These are phyloP conservation scores for Isatis tinctoria DNA, from an alignment of 345 rosid genomes.

Conservation along the genomic window DNA sequence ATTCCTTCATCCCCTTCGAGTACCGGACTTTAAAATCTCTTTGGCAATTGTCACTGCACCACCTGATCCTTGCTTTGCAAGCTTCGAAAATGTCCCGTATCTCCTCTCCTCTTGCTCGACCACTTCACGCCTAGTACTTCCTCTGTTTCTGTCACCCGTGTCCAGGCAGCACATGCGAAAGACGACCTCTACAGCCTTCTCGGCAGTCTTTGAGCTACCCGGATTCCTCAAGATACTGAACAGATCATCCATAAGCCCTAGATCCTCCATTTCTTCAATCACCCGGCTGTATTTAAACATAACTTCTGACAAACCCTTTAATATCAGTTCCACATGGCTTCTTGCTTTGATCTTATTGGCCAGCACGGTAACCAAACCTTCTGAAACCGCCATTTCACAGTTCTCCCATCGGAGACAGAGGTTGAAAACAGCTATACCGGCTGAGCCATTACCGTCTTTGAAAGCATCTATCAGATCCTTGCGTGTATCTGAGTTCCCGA, in stretches of 20 bases:
- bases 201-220: constrained; percentile 28
- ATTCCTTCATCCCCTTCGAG: constrained; percentile 15
- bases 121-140: constrained; percentile 9
- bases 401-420: constrained; percentile 36
- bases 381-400: constrained; percentile 33
- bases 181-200: constrained; percentile 36
- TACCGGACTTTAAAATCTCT: constrained; percentile 35
- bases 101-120: constrained; percentile 36
- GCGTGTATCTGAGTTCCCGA: constrained; percentile 46
- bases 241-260: constrained; percentile 38
- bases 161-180: background rate
- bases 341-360: constrained; percentile 26
- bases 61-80: constrained; percentile 36
- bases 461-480: constrained; percentile 44
- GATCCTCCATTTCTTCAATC: constrained; percentile 39
- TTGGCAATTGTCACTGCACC: constrained; percentile 50
- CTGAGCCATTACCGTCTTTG: constrained; percentile 39
- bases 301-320: no score
- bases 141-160: background rate
- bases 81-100: constrained; percentile 35
- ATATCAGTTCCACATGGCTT: constrained; percentile 27
- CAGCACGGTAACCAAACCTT: constrained; percentile 39
- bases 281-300: constrained; percentile 37
- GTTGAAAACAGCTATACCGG: constrained; percentile 42
- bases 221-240: constrained; percentile 31